Percentiles rank a stretch among this genome's conserved stretches.
phyloP scores from a whole-genome alignment of 441 rosid species.

The Aleurites moluccanus region DNA sequence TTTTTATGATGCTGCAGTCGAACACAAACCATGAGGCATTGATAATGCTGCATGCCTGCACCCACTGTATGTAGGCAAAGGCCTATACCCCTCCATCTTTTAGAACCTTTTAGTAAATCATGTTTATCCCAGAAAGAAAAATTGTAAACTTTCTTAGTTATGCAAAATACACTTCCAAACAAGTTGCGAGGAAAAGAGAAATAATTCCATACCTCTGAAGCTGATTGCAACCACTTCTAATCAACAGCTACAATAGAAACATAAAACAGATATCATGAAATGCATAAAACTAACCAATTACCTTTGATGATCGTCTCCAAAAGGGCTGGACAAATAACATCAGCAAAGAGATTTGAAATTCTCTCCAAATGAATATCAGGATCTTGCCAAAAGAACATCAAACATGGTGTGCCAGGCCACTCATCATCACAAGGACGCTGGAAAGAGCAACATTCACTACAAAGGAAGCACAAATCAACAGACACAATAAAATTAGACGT shows the following conservation, averaged over 20 bases:
- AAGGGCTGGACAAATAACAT: slow-evolving; percentile 69
- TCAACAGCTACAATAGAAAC: background rate
- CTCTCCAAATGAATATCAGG: slow-evolving; percentile 27
- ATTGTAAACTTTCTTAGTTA: background rate
- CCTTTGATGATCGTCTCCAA: slow-evolving; percentile 88
- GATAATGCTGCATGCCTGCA: background rate
- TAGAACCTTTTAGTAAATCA: background rate
- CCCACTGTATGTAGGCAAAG: background rate
- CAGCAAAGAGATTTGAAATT: slow-evolving; percentile 44
- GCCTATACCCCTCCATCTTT: background rate
- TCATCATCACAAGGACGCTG: slow-evolving; percentile 44
- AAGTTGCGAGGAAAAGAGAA: background rate
- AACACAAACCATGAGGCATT: background rate
- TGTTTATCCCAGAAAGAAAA: background rate
- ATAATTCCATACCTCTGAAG: background rate
- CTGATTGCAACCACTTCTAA: background rate
- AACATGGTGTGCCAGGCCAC: slow-evolving; percentile 54
- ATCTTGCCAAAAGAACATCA: slow-evolving; percentile 62
- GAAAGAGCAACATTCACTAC: slow-evolving; percentile 77
- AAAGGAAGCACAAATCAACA: slow-evolving; percentile 27
- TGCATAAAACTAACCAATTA: slow-evolving; percentile 20
- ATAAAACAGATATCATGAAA: background rate
- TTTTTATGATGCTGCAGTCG: background rate
- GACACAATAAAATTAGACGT: background rate
- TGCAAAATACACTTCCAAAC: background rate